Percentiles rank a stretch among this genome's conserved stretches.
Conservation (phyloP, 306 rosid species). For the Cucurbita ficifolia region DNA sequence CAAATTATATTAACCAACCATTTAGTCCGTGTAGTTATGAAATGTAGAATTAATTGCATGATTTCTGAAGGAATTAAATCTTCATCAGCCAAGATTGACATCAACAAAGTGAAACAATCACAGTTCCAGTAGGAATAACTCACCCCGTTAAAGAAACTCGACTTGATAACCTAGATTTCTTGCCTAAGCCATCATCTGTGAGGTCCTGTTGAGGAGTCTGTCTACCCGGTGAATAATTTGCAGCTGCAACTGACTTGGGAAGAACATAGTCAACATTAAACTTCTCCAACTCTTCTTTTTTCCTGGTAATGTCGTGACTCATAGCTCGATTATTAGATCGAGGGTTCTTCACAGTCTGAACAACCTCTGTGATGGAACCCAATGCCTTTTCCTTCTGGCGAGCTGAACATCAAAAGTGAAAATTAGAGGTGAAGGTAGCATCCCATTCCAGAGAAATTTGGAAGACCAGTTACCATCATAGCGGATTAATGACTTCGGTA, state of each 20-base stretch:
- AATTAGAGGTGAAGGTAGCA: conserved; percentile 13
- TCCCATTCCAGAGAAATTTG: neutral
- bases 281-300: conserved; percentile 40
- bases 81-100: neutral
- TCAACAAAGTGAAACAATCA: neutral
- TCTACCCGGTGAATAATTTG: conserved; percentile 20
- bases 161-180: conserved; percentile 31
- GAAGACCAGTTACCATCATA: conserved; percentile 55
- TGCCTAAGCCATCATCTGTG: conserved; percentile 20
- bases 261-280: conserved; percentile 36
- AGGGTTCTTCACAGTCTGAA: conserved; percentile 70
- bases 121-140: conserved; percentile 1
- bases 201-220: conserved; percentile 27
- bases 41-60: neutral
- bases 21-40: neutral
- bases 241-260: conserved; percentile 43
- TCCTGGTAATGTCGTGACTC: conserved; percentile 23
- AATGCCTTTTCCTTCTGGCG: conserved; percentile 85
- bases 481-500: conserved; percentile 81
- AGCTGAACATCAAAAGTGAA: conserved; percentile 41
- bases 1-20: neutral
- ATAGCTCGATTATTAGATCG: conserved; percentile 22
- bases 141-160: conserved; percentile 45
- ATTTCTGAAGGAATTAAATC: neutral
- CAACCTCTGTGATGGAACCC: conserved; percentile 72